These are phyloP conservation scores for Shiraia sp. DNA, from an alignment of 2,329 filamentous ascomycete genomes.

Conservation along the genomic window DNA sequence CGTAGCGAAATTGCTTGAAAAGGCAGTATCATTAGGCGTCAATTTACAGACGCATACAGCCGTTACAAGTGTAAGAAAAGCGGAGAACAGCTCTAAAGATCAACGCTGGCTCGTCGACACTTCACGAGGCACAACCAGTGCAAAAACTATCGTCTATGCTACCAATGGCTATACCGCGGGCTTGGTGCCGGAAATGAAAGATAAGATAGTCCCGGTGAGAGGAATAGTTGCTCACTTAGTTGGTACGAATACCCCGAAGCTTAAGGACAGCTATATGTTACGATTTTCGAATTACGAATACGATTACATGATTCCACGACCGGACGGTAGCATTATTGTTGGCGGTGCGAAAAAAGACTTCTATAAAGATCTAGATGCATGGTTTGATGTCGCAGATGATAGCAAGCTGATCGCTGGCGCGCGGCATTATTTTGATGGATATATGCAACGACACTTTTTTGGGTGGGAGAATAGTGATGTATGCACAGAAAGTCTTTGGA, in stretches of 20 bases:
- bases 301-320: constrained; percentile 50
- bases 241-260: constrained; percentile 8
- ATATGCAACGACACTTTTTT: constrained; percentile 29
- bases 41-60: constrained; percentile 16
- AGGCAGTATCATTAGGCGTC: constrained; percentile 8
- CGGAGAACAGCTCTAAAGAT: not conserved
- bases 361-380: constrained; percentile 22
- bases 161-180: constrained; percentile 26
- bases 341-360: constrained; percentile 29
- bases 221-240: constrained; percentile 16
- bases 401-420: constrained; percentile 21
- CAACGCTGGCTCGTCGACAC: constrained; percentile 5
- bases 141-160: constrained; percentile 16
- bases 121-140: constrained; percentile 9
- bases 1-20: constrained; percentile 9
- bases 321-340: constrained; percentile 5
- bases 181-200: constrained; percentile 41
- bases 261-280: constrained; percentile 43
- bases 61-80: constrained; percentile 1
- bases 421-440: constrained; percentile 27
- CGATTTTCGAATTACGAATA: constrained; percentile 57
- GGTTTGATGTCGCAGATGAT: constrained; percentile 21
- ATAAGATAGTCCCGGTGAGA: constrained; percentile 39
- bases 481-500: constrained; percentile 21
- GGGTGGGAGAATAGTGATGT: constrained; percentile 25